Conservation (phyloP, 75 land plant genomes). For the Ceratopteris richardii region DNA sequence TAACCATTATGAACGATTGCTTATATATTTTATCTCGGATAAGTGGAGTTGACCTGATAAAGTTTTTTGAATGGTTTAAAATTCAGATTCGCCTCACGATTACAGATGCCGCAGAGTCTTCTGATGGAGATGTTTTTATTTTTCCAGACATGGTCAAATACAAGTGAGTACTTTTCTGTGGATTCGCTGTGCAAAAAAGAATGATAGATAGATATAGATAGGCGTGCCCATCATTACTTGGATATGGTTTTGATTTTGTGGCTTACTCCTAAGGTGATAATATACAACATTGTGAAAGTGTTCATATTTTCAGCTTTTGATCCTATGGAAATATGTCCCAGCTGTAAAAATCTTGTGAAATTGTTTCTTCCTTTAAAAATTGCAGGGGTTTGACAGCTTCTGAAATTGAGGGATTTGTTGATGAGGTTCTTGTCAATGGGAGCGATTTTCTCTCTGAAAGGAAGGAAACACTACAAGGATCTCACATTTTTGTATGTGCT, state of each 20-base stretch:
- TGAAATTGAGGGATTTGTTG: slow-evolving; percentile 87
- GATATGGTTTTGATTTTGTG: no score
- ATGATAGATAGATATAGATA: no score
- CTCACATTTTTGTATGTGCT: slow-evolving; percentile 75
- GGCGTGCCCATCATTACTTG: no score
- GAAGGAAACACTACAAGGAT: slow-evolving; percentile 59
- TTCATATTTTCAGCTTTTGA: no score
- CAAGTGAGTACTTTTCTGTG: slow-evolving; percentile 59
- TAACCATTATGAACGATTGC: no score
- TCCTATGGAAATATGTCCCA: no score
- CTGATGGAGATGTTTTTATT: slow-evolving; percentile 83
- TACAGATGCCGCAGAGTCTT: slow-evolving; percentile 82
- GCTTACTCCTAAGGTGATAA: no score
- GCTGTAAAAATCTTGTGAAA: not conserved
- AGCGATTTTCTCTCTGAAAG: slow-evolving; percentile 59
- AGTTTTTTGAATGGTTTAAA: no score
- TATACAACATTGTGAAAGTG: no score
- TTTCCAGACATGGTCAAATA: slow-evolving; percentile 95
- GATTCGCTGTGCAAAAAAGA: no score
- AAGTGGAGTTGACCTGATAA: no score
- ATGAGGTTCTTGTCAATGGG: slow-evolving; percentile 80
- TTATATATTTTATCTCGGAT: no score
- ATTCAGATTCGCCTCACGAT: slow-evolving; percentile 90
- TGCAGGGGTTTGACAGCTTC: slow-evolving; percentile 77
- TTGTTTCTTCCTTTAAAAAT: not conserved